Base-by-base conservation (phyloP, 495 filamentous ascomycete species). In the Daldinia caldariorum region DNA sequence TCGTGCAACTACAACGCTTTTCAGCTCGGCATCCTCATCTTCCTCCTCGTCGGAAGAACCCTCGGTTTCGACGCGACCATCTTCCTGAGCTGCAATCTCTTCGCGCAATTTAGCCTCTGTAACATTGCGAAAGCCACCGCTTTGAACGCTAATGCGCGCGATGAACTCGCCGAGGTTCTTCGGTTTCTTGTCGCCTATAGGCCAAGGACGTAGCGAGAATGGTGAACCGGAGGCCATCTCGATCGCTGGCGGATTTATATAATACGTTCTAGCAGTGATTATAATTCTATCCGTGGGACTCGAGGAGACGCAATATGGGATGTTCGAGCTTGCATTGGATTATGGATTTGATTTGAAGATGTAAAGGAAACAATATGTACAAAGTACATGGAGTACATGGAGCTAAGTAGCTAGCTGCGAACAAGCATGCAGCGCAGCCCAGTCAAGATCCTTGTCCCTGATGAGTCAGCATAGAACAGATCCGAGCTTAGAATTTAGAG, bases 61-160 rank as follows among this genome's bases (percentile, higher is more conserved):
- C 13, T 74, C 71, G 31, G 50, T 55, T 37, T 73, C 59, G 39
- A 58, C 55, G 18, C 35, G 73, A 45, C 66, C 76, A 31, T 75
- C 77, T 60, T 87, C 79, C 39, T 82, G 80, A 22, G 83, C 80
- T 38, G 83, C 82, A 37, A 91, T 88, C 74, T 89, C 86, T 41
- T 86, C 83, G 14, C 82, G 83, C 3, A 94, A 74, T 16, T 85
- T 81, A 37, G 85, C 84, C 76, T 91, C 87, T 57, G 85, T 89
- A 69, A 93, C 79, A 58, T 86, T 84, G 37, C 90, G 88, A 67
- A 97, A 94, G 7, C 89, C 87, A 29, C 91, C 93, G 63, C 87
- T 88, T 69, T 94, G 86, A 39, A 83, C 78, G 75, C 91, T 92
- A 79, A 94, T 90, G 60, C 92, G 89, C 51, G 83, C 78, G 61